A percentile compares a stretch with the other conserved stretches of the same genome.
phyloP scores from a whole-genome alignment of 2,329 filamentous ascomycete genomes.

The Orbilia blumenaviensis region DNA sequence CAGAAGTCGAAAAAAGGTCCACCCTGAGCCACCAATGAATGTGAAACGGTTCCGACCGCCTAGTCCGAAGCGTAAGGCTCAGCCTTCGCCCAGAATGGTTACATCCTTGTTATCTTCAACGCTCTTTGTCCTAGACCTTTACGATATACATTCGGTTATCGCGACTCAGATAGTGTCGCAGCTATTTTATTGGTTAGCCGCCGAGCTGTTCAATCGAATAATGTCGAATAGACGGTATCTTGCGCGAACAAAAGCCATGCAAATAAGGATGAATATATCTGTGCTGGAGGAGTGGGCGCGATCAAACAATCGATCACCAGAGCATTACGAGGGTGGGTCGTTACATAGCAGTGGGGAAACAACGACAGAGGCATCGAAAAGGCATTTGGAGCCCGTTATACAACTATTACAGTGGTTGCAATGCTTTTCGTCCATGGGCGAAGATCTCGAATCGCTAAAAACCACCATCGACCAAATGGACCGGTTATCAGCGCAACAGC shows the following conservation, averaged over 20 bases:
- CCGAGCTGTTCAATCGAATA: slow-evolving; percentile 96
- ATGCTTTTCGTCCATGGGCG: slow-evolving; percentile 91
- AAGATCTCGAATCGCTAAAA: slow-evolving; percentile 87
- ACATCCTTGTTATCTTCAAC: slow-evolving; percentile 95
- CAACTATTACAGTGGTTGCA: slow-evolving; percentile 97
- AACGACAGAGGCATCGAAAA: slow-evolving; percentile 82
- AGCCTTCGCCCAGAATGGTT: slow-evolving; percentile 91
- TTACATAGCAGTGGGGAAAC: slow-evolving; percentile 85
- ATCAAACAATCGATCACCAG: slow-evolving; percentile 88
- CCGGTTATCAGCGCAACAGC: slow-evolving; percentile 81
- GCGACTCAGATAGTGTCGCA: slow-evolving; percentile 90
- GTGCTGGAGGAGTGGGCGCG: slow-evolving; percentile 95
- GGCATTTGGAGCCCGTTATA: slow-evolving; percentile 87
- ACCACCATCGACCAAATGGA: slow-evolving; percentile 90
- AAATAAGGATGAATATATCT: slow-evolving; percentile 98
- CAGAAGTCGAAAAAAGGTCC: slow-evolving; percentile 86
- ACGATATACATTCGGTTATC: slow-evolving; percentile 98
- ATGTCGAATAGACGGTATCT: slow-evolving; percentile 96
- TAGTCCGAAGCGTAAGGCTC: slow-evolving; percentile 89
- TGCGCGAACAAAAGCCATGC: slow-evolving; percentile 97
- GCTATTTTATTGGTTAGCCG: slow-evolving; percentile 93
- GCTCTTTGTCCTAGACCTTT: slow-evolving; percentile 95
- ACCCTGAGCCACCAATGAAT: slow-evolving; percentile 76
- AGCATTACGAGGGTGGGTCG: slow-evolving; percentile 93
- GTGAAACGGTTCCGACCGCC: slow-evolving; percentile 92